Base-by-base conservation (phyloP, 441 rosid genomes). In the Melastoma candidum region DNA sequence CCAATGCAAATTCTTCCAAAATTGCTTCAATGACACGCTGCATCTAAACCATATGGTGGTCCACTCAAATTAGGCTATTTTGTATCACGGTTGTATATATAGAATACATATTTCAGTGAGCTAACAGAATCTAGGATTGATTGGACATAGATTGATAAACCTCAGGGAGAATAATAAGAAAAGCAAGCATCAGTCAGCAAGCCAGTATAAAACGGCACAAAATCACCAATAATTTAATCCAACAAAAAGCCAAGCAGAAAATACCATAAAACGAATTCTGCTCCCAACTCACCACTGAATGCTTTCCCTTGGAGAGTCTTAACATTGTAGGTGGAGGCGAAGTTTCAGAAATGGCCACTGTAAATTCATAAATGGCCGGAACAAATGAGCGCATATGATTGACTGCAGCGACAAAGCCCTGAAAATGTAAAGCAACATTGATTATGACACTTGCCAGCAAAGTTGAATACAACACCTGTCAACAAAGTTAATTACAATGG, bases 341-440 rank as follows among this genome's bases (percentile, higher is more conserved):
- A 48, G 65, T 67, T 75, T 81, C 83, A 12, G 99, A 96, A 57
- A 93, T 83, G 48, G 93, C 82, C 63, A 89, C 90, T 46, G 99
- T 89, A 47, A 77, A 66, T 65, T 93, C 97, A 70, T 93, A 93
- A 53, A 93, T 77, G 69, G 97, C 97, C 53, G 97, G 99, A 55
- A 86, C 93, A 72, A 93, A 93, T 3, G 93, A 72, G 55, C 97
- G 88, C 99, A 89, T 89, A 52, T 93, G 82, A 70, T 81, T 86
- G 50, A 93, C 99, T 36, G 97, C 93, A 65, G 99, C 67, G 67
- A 93, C 97, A 80, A 93, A 93, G 47, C 97, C 99, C 99, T 93
- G 83, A 49, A 76, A 70, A 27, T 36, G 7, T 36, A 49, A 41
- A 43, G 47, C 50, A 63, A 65, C 46, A 65, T 4, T 53, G 6